Conservation (phyloP, 257 asterid species). For the Rubia yunnanensis region DNA sequence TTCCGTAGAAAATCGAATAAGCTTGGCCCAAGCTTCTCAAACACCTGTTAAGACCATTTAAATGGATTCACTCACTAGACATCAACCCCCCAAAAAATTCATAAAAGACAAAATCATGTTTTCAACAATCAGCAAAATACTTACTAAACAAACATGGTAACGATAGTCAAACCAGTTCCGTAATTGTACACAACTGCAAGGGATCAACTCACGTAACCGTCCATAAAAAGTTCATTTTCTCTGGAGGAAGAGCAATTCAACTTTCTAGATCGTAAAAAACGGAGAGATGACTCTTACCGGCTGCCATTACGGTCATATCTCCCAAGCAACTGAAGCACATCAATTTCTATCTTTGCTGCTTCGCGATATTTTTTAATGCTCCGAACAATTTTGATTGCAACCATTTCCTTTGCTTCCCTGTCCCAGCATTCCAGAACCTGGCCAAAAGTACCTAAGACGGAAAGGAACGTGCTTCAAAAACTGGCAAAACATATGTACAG, state of each 20-base stretch:
- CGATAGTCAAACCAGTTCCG: slow-evolving; percentile 61
- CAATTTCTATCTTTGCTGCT: slow-evolving; percentile 46
- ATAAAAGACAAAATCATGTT: slow-evolving; percentile 23
- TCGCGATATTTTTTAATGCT: slow-evolving; percentile 50
- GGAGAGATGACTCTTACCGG: slow-evolving; percentile 30
- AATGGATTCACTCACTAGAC: slow-evolving; percentile 26
- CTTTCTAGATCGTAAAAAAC: slow-evolving; percentile 4
- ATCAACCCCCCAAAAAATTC: slow-evolving; percentile 28
- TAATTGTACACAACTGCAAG: slow-evolving; percentile 56
- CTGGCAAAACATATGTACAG: not conserved
- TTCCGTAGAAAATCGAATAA: slow-evolving; percentile 51
- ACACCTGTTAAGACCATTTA: slow-evolving; percentile 47
- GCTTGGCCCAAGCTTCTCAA: slow-evolving; percentile 64
- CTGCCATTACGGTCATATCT: slow-evolving; percentile 40
- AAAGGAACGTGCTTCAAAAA: slow-evolving; percentile 5
- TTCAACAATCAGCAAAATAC: slow-evolving; percentile 28
- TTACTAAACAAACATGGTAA: slow-evolving; percentile 53
- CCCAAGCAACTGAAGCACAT: slow-evolving; percentile 48
- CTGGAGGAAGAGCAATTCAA: slow-evolving; percentile 12
- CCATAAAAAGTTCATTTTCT: slow-evolving; percentile 17
- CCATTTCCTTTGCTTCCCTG: slow-evolving; percentile 34
- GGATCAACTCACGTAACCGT: slow-evolving; percentile 36
- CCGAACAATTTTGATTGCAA: slow-evolving; percentile 42
- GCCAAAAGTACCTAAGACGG: slow-evolving; percentile 40
- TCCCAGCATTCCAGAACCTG: slow-evolving; percentile 56